Percentiles rank a stretch among this genome's conserved stretches.
phyloP scores from a whole-genome alignment of 2,329 filamentous ascomycete species.

The Trichophyton simii region DNA sequence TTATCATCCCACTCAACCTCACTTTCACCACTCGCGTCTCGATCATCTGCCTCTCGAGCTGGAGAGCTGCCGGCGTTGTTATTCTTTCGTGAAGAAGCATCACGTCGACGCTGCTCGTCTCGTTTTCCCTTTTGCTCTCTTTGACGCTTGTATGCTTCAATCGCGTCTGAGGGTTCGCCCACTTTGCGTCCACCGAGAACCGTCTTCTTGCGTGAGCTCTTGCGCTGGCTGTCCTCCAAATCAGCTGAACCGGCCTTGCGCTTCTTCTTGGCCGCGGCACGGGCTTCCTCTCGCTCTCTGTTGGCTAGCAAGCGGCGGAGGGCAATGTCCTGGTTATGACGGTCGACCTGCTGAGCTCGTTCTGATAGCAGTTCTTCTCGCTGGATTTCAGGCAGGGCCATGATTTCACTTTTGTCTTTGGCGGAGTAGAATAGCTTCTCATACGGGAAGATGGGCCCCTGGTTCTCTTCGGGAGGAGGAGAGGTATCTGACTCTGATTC shows the following conservation, averaged over 20 bases:
- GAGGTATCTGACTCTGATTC: constrained; percentile 64
- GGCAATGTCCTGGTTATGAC: constrained; percentile 67
- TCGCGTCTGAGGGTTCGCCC: constrained; percentile 56
- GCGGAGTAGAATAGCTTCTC: constrained; percentile 72
- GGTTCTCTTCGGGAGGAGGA: constrained; percentile 32
- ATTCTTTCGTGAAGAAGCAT: constrained; percentile 34
- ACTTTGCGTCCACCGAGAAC: constrained; percentile 53
- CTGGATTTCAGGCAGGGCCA: constrained; percentile 78
- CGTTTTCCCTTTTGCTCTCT: constrained; percentile 46
- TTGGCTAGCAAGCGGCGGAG: constrained; percentile 64
- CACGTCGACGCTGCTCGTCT: constrained; percentile 36
- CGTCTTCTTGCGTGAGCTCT: constrained; percentile 59
- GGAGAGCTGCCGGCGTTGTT: constrained; percentile 48
- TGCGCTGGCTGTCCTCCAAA: constrained; percentile 62
- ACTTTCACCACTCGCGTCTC: constrained; percentile 57
- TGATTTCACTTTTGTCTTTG: constrained; percentile 64
- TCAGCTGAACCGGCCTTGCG: constrained; percentile 63
- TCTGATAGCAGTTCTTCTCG: constrained; percentile 84
- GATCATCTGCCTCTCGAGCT: constrained; percentile 49
- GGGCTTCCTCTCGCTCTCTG: constrained; percentile 49
- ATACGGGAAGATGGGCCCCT: constrained; percentile 56
- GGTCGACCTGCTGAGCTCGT: constrained; percentile 69
- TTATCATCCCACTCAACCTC: constrained; percentile 62
- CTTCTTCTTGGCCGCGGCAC: constrained; percentile 42
- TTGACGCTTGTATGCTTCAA: constrained; percentile 56